Base-by-base conservation (phyloP, 768 basidiomycete genomes). In the Pisolithus tinctorius region DNA sequence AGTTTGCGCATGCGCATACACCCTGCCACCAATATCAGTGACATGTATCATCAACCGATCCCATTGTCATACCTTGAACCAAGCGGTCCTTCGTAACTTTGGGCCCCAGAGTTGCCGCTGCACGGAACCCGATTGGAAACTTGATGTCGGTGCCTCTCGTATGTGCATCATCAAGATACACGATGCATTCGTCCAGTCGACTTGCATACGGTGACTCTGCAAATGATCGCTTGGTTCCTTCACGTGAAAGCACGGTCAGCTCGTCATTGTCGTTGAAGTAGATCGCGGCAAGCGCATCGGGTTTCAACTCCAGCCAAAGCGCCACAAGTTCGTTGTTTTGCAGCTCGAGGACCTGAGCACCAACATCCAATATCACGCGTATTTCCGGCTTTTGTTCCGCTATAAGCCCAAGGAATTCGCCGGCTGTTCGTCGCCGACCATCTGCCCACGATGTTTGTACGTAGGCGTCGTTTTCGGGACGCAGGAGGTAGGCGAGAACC, bases 1-100 rank as follows among this genome's bases (percentile, higher is more conserved):
- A 79, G 66, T 56, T 71, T 68, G 3, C 78, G 68, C 77, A 79
- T 77, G 11, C 77, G 66, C 77, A 79, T 79, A 49, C 77, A 79
- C 3, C 76, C 77, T 78, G 20, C 23, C 3, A n/a, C 6, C 3
- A 42, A 1, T 9, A 8, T 23, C 4, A 46, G 4, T 39, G 4
- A 36, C n/a, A 44, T 36, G 39, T 10, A 4, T 16, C 14, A 0
- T 6, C 4, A 13, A 7, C 10, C 39, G 14, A 23, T 3, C 2
- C 4, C 4, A 8, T 2, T 6, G 4, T 45, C 62, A 26, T 47
- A 69, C 71, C 71, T 56, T 72, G 71, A 2, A 58, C 40, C 7
- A 72, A 39, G 26, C 68, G 64, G 42, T 72, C 71, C 41, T 72
- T 72, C 0, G 67, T 71, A 4, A 74, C 57, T 42, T 65, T 70